A percentile compares a stretch with the other conserved stretches of the same genome.
These are phyloP conservation scores for Aplosporella prunicola DNA, from an alignment of 2,329 filamentous ascomycete genomes.

Conservation along the genomic window DNA sequence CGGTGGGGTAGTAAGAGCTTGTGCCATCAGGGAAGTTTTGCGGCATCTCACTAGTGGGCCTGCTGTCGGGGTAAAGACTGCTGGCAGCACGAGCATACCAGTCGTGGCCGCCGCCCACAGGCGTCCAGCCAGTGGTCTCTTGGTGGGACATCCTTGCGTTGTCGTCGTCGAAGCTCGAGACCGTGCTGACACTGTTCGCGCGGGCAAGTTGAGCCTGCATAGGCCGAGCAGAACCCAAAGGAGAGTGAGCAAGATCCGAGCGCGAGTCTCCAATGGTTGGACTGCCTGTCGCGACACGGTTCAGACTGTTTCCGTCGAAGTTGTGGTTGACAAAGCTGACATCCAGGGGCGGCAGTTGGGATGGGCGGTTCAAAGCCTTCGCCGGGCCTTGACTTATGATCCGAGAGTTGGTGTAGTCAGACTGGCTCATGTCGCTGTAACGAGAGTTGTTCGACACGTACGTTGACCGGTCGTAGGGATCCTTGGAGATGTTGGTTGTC, in stretches of 20 bases:
- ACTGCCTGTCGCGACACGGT: slow-evolving; percentile 58
- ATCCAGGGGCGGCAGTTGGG: slow-evolving; percentile 59
- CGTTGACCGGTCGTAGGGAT: slow-evolving; percentile 45
- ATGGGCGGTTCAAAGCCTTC: slow-evolving; percentile 33
- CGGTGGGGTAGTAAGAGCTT: slow-evolving; percentile 29
- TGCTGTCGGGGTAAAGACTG: slow-evolving; percentile 36
- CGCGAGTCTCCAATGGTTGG: slow-evolving; percentile 56
- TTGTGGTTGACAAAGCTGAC: slow-evolving; percentile 38
- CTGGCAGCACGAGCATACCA: slow-evolving; percentile 27
- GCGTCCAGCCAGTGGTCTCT: slow-evolving; percentile 29
- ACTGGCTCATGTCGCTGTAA: slow-evolving; percentile 30
- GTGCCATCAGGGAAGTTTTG: slow-evolving; percentile 45
- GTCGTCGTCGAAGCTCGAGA: slow-evolving; percentile 20
- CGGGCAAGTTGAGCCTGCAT: slow-evolving; percentile 31
- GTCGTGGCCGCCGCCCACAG: slow-evolving; percentile 20
- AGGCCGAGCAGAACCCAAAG: slow-evolving; percentile 14
- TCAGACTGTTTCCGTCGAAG: slow-evolving; percentile 52
- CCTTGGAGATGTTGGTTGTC: slow-evolving; percentile 44
- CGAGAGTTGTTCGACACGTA: slow-evolving; percentile 25
- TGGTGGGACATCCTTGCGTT: slow-evolving; percentile 17
- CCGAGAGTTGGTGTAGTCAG: slow-evolving; percentile 42
- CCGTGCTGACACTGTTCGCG: slow-evolving; percentile 26
- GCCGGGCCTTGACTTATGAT: slow-evolving; percentile 42
- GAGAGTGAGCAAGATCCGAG: slow-evolving; percentile 29
- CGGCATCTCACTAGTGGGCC: slow-evolving; percentile 38